phyloP scores from a whole-genome alignment of 352 stramenopile species.

The Achlya hypogyna region DNA sequence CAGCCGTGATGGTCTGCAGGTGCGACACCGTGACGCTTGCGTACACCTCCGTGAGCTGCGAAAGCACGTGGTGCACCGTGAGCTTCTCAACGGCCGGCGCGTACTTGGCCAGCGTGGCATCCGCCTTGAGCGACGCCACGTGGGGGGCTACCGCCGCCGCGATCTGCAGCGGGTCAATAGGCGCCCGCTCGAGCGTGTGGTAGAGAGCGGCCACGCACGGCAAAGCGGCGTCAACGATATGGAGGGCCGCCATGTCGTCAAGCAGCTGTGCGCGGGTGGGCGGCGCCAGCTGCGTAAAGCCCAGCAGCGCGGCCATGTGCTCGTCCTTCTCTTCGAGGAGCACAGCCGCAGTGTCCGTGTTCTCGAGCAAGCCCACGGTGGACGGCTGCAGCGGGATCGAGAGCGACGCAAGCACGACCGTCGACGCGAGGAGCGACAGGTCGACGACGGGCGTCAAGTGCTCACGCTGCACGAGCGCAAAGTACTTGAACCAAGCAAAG shows the following conservation, averaged over 20 bases:
- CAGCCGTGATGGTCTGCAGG: conserved; percentile 80
- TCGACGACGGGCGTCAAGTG: conserved; percentile 74
- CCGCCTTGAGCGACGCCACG: conserved; percentile 30
- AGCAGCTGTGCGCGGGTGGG: conserved; percentile 88
- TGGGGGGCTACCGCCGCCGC: conserved; percentile 59
- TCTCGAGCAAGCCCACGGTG: conserved; percentile 37
- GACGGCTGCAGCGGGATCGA: conserved; percentile 83
- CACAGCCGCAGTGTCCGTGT: conserved; percentile 48
- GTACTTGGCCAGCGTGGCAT: conserved; percentile 43
- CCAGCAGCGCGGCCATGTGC: conserved; percentile 91
- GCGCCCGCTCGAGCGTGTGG: conserved; percentile 50
- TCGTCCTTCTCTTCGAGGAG: conserved; percentile 88
- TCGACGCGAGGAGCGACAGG: conserved; percentile 79
- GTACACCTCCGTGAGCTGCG: conserved; percentile 81
- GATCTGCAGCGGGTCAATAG: conserved; percentile 71
- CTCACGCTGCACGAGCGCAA: conserved; percentile 81
- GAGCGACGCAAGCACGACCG: conserved; percentile 88
- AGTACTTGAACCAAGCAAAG: conserved; percentile 96
- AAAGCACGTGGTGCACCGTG: conserved; percentile 67
- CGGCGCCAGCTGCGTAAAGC: conserved; percentile 62
- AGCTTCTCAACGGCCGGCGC: conserved; percentile 51
- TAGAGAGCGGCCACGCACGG: conserved; percentile 55
- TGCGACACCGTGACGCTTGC: conserved; percentile 79
- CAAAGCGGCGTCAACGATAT: conserved; percentile 51
- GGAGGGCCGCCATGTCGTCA: conserved; percentile 75